Evolutionary conservation across 306 rosid genomes (phyloP), one percentile per base, ranked within the genome.

Genomic region (Rubus idaeus): DNA sequence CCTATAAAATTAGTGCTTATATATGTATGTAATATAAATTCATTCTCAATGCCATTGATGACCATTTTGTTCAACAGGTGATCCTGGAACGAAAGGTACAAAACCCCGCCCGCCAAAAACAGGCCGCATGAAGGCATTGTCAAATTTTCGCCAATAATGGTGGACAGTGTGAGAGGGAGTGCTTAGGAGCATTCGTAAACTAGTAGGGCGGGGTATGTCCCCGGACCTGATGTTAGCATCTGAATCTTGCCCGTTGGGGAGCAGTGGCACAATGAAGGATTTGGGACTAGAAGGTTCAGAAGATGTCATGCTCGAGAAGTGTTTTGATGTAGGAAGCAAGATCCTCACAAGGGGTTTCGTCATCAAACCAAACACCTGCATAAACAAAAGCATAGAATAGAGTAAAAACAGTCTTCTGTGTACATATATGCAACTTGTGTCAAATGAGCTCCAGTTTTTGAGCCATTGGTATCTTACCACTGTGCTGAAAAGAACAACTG

Each of bases 401-500:
- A 56, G 26, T 42, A 4, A 26, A 44, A 68, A 3, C 44, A 44
- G 20, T 30, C 45, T 21, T 11, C 51, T 26, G 41, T 2, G 1
- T 23, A 53, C 13, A 61, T 26, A 16, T 60, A 46, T 46, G 51
- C 51, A 60, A 30, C 46, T 52, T 26, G 7, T 46, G 16, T 39
- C 39, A 8, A 61, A 46, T 30, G 57, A 30, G 47, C 61, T 61
- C n/a, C 11, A 49, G 37, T 12, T 61, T 58, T 74, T 26, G 9
- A 10, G 49, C 37, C 12, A 46, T 39, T 3, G 53, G 76, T 62
- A 69, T 55, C 94, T 91, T 82, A 95, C 99, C 97, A 86, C 67
- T n/a, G 97, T 92, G 88, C 99, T 96, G 90, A 87, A 96, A 77
- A 96, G 99, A 75, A 96, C 97, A 76, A 96, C 96, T 46, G 91